Conservation (phyloP, 1,284 basidiomycete species). For the Mixia osmundae region DNA sequence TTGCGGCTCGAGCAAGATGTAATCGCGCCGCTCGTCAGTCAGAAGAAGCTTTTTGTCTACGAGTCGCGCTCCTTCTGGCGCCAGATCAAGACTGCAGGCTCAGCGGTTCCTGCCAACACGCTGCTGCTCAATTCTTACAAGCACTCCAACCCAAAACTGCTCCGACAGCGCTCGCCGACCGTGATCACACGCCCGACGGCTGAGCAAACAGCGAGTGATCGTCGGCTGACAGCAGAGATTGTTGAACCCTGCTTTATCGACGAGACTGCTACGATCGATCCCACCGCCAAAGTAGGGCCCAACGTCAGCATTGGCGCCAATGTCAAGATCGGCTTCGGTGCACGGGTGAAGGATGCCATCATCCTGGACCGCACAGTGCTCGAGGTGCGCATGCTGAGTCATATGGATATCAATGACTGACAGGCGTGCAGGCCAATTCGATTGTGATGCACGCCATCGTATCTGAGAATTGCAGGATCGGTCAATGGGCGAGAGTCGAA, state of each 20-base stretch:
- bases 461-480: conserved; percentile 23
- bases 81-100: conserved; percentile 30
- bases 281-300: conserved; percentile 27
- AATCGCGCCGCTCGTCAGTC: conserved; percentile 26
- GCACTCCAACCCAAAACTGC: conserved; percentile 19
- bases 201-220: conserved; percentile 4
- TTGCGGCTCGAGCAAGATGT: conserved; percentile 31
- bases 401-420: not conserved
- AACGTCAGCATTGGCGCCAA: conserved; percentile 25
- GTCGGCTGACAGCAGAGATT: conserved; percentile 19
- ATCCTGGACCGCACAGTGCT: conserved; percentile 25
- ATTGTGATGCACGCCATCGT: conserved; percentile 27
- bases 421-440: conserved; percentile 21
- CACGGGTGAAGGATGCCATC: conserved; percentile 27
- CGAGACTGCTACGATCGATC: conserved; percentile 24
- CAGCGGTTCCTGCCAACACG: conserved; percentile 28
- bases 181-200: conserved; percentile 16
- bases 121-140: conserved; percentile 21
- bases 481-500: conserved; percentile 28
- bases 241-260: conserved; percentile 28
- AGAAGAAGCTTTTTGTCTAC: conserved; percentile 28
- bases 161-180: conserved; percentile 20
- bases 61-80: conserved; percentile 28
- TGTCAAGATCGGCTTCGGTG: conserved; percentile 26
- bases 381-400: conserved; percentile 17